phyloP scores from a whole-genome alignment of 352 stramenopile species.

The Globisporangium cystogenes region DNA sequence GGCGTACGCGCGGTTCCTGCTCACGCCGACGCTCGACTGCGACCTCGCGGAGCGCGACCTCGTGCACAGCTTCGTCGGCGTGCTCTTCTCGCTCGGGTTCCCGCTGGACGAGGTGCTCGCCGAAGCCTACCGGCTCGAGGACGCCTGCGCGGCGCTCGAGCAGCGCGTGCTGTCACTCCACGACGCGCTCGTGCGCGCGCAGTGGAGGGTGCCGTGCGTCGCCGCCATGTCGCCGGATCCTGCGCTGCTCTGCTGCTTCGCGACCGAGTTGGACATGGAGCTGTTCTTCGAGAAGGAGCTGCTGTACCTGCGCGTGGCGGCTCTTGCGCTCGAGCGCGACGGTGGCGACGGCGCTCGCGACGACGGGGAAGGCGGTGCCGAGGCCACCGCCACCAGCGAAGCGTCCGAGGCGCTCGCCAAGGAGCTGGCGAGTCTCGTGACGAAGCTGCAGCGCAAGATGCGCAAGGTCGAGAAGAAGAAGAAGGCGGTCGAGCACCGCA shows the following conservation, averaged over 20 bases:
- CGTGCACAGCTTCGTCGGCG: slow-evolving; percentile 50
- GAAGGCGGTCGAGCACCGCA: slow-evolving; percentile 20
- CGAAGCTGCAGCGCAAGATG: slow-evolving; percentile 39
- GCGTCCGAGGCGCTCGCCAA: slow-evolving; percentile 8
- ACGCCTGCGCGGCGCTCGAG: slow-evolving; percentile 30
- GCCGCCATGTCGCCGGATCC: background rate
- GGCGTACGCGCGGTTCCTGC: slow-evolving; percentile 39
- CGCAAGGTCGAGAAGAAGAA: slow-evolving; percentile 54
- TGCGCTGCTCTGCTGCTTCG: slow-evolving; percentile 38
- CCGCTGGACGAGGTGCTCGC: slow-evolving; percentile 22
- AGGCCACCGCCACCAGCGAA: no score
- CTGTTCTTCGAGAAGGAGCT: slow-evolving; percentile 44
- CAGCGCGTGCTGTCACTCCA: slow-evolving; percentile 27
- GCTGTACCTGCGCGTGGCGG: slow-evolving; percentile 27
- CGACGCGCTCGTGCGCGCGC: slow-evolving; percentile 17
- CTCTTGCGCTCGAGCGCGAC: slow-evolving; percentile 8
- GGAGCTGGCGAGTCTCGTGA: slow-evolving; percentile 15
- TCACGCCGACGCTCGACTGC: slow-evolving; percentile 41
- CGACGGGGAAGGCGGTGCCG: no score
- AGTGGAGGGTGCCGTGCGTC: slow-evolving; percentile 14
- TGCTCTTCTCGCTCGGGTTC: slow-evolving; percentile 52
- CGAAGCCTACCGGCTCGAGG: slow-evolving; percentile 32
- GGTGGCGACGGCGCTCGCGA: slow-evolving; percentile 1
- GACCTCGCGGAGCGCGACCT: slow-evolving; percentile 35
- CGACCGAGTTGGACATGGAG: slow-evolving; percentile 29